Evolutionary conservation across 129 eudicot genomes (phyloP).

Genomic region (Rutidosis leptorrhynchoides): DNA sequence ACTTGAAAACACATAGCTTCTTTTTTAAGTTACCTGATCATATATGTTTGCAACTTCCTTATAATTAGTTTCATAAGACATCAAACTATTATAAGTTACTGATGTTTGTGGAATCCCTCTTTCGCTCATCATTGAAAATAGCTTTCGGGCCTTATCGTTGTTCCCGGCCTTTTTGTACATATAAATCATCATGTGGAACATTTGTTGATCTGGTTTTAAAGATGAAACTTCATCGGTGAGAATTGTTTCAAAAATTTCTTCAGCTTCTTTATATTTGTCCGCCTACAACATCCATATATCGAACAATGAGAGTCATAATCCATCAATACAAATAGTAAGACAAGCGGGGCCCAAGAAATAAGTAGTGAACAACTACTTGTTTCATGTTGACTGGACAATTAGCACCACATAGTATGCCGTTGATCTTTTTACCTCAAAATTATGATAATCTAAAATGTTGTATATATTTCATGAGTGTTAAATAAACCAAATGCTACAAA

Average conservation of each 20-base stretch:
- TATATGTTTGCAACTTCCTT: slow-evolving; percentile 79
- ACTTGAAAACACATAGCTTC: background rate
- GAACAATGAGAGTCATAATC: slow-evolving; percentile 9
- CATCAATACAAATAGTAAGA: slow-evolving; percentile 1
- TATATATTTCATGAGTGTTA: background rate
- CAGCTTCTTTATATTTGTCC: slow-evolving; percentile 76
- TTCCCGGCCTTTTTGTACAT: slow-evolving; percentile 84
- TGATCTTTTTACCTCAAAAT: background rate
- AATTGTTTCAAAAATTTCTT: slow-evolving; percentile 74
- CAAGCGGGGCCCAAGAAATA: background rate
- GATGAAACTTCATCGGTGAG: slow-evolving; percentile 51
- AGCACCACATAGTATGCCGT: background rate
- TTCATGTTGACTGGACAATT: background rate
- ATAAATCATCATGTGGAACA: slow-evolving; percentile 99
- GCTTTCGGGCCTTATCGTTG: slow-evolving; percentile 75
- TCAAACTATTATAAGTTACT: slow-evolving; percentile 87
- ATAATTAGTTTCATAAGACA: slow-evolving; percentile 81
- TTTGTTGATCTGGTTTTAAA: slow-evolving; percentile 74
- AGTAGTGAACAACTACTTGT: background rate
- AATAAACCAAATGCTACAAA: slow-evolving; percentile 3
- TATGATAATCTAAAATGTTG: background rate
- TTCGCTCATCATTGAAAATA: slow-evolving; percentile 68
- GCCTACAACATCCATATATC: slow-evolving; percentile 53
- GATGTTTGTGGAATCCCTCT: slow-evolving; percentile 69
- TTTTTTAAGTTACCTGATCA: slow-evolving; percentile 61